A percentile compares a stretch with the other conserved stretches of the same genome.
phyloP scores from a whole-genome alignment of 805 yeast genomes.

The Spencermartinsiella europaea region DNA sequence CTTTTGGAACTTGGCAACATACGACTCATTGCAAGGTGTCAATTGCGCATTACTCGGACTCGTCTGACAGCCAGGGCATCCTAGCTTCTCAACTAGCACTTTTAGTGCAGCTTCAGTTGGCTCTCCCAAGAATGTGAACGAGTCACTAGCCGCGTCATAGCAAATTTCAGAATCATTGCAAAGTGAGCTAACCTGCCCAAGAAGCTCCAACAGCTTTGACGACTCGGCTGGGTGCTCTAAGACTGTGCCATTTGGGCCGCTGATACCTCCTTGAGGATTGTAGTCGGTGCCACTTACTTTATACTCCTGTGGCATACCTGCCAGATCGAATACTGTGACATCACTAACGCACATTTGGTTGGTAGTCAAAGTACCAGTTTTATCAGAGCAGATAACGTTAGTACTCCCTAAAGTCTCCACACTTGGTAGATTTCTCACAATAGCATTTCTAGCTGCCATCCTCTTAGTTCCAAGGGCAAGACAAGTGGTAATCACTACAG shows the following conservation, averaged over 20 bases:
- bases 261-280: conserved; percentile 27
- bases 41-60: not conserved
- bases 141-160: conserved; percentile 30
- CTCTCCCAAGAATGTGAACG: conserved; percentile 40
- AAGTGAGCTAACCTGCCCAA: conserved; percentile 39
- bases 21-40: conserved; percentile 16
- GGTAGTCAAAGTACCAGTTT: conserved; percentile 36
- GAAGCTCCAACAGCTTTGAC: conserved; percentile 12
- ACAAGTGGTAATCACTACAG: conserved; percentile 94
- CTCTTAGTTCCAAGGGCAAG: conserved; percentile 90
- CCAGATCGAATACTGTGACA: conserved; percentile 29
- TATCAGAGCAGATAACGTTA: conserved; percentile 37
- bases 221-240: conserved; percentile 8
- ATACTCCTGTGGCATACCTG: conserved; percentile 32
- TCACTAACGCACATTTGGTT: conserved; percentile 32
- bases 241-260: conserved; percentile 25
- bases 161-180: conserved; percentile 36
- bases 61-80: conserved; percentile 15
- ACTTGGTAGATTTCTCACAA: conserved; percentile 60
- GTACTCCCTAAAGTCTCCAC: conserved; percentile 25
- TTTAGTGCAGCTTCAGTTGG: conserved; percentile 51
- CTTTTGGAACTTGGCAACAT: conserved; percentile 12
- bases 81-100: conserved; percentile 38
- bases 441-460: conserved; percentile 92
- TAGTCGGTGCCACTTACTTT: conserved; percentile 38